Percentiles rank a stretch among this genome's conserved stretches.
Conservation (phyloP, 2,329 filamentous ascomycete species). For the Alternaria sp. region DNA sequence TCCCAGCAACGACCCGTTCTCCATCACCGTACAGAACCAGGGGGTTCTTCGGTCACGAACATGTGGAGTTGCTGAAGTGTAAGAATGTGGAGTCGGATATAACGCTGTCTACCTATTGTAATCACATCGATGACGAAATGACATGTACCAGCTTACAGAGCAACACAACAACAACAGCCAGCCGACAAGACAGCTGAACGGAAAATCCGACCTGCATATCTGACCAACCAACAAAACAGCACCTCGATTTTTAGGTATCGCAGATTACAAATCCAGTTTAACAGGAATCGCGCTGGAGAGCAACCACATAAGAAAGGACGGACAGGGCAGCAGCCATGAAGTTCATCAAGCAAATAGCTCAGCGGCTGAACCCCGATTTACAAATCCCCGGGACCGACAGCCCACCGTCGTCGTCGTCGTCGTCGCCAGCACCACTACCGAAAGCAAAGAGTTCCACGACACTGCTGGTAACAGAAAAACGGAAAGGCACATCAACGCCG, state of each 20-base stretch:
- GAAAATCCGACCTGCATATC: not conserved
- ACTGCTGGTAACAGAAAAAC: constrained; percentile 1
- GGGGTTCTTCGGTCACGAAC: not conserved
- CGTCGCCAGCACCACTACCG: not conserved
- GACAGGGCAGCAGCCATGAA: constrained; percentile 4
- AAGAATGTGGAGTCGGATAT: constrained; percentile 1
- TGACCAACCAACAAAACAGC: not conserved
- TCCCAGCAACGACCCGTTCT: not conserved
- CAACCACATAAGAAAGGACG: not conserved
- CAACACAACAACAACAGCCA: constrained; percentile 4
- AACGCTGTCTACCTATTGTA: not conserved
- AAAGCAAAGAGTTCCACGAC: constrained; percentile 1
- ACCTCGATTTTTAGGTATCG: not conserved
- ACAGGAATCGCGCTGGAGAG: not conserved
- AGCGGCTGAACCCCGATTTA: constrained; percentile 15
- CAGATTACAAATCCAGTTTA: not conserved
- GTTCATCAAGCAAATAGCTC: constrained; percentile 18
- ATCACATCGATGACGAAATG: constrained; percentile 6
- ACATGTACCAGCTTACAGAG: constrained; percentile 4
- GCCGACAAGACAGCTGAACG: not conserved
- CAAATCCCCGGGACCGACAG: constrained; percentile 9
- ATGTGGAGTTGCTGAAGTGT: constrained; percentile 1
- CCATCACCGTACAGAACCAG: constrained; percentile 2
- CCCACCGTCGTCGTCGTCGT: not conserved
- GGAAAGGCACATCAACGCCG: not conserved